Evolutionary conservation across 2,329 filamentous ascomycete genomes (phyloP).

Genomic region (Biscogniauxia marginata): DNA sequence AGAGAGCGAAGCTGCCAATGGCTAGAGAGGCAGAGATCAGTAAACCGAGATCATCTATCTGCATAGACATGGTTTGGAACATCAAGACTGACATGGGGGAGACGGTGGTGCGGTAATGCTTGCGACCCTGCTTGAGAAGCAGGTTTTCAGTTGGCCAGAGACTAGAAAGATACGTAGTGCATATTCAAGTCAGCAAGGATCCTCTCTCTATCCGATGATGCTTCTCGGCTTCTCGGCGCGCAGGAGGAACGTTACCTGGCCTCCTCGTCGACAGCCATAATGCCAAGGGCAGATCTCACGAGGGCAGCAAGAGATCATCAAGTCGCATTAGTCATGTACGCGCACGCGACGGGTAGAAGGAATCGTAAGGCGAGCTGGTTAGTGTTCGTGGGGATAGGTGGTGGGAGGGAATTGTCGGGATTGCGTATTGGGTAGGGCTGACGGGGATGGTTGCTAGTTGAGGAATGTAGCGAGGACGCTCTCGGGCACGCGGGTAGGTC

Average conservation of each 20-base stretch:
- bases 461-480: too few relatives aligned
- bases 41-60: slow-evolving; percentile 5
- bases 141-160: slow-evolving; percentile 65
- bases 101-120: slow-evolving; percentile 67
- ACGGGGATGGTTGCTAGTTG: too few relatives aligned
- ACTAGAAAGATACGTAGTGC: slow-evolving; percentile 39
- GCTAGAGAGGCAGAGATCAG: slow-evolving; percentile 40
- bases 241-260: slow-evolving; percentile 42
- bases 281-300: slow-evolving; percentile 31
- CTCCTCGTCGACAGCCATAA: slow-evolving; percentile 57
- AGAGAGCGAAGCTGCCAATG: slow-evolving; percentile 90
- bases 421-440: too few relatives aligned
- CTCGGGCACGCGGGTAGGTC: too few relatives aligned
- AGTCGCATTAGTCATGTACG: slow-evolving; percentile 28
- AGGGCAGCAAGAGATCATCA: slow-evolving; percentile 24
- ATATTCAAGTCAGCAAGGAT: slow-evolving; percentile 15
- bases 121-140: slow-evolving; percentile 58
- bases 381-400: too few relatives aligned
- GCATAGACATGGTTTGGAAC: not conserved
- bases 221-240: slow-evolving; percentile 1
- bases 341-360: slow-evolving; percentile 7
- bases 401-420: too few relatives aligned
- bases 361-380: slow-evolving; percentile 10
- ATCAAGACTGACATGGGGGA: slow-evolving; percentile 56
- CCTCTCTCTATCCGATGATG: slow-evolving; percentile 2